These are phyloP conservation scores for Kazachstania sp. DNA, from an alignment of 1,139 yeast genomes.

Conservation along the genomic window DNA sequence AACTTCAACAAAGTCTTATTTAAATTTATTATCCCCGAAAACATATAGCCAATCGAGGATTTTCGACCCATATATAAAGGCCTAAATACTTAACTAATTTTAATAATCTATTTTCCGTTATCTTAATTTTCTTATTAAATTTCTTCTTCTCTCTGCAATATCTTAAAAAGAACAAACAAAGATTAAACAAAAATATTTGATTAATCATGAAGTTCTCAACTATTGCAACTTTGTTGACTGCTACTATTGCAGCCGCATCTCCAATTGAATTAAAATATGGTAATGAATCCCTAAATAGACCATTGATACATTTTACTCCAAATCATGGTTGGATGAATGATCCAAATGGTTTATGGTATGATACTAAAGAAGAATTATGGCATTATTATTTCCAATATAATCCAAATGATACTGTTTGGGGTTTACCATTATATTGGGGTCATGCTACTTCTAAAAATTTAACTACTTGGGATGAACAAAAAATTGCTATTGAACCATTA, in stretches of 20 bases:
- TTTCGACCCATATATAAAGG: too few relatives aligned
- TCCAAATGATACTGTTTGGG: conserved; percentile 5
- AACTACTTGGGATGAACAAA: background rate
- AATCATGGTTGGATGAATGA: conserved; percentile 4
- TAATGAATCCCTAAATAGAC: conserved; percentile 1
- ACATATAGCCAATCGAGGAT: too few relatives aligned
- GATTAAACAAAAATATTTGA: too few relatives aligned
- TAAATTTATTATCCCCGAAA: too few relatives aligned
- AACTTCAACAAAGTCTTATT: too few relatives aligned
- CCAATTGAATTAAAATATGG: conserved; percentile 1
- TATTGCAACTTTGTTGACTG: background rate
- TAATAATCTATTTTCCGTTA: too few relatives aligned
- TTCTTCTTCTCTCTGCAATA: too few relatives aligned
- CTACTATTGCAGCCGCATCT: background rate
- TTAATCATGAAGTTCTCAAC: background rate
- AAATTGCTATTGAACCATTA: background rate
- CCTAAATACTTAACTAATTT: too few relatives aligned
- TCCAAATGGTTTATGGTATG: conserved; percentile 5
- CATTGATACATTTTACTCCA: conserved; percentile 2
- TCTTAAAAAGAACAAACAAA: too few relatives aligned
- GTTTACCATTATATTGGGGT: conserved; percentile 4
- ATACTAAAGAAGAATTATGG: conserved; percentile 2
- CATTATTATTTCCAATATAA: conserved; percentile 3
- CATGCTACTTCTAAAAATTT: conserved; percentile 3
- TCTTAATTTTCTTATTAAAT: too few relatives aligned